Base-by-base conservation (phyloP, 495 filamentous ascomycete genomes). In the Lophiotrema nucula region DNA sequence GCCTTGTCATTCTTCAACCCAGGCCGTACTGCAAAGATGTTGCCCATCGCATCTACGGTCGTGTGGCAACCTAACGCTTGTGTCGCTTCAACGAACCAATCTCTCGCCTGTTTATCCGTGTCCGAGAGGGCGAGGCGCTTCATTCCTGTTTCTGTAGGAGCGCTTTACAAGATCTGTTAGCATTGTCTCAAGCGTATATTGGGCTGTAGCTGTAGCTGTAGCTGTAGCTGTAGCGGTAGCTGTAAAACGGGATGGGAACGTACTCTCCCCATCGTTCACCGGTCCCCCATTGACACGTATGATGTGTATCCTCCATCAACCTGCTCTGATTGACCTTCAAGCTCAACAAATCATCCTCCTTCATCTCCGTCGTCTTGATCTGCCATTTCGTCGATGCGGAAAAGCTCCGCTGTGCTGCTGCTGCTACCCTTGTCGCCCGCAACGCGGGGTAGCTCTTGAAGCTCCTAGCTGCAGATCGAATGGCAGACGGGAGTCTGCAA, bases 31-130 rank as follows among this genome's bases (percentile, higher is more conserved):
- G 88, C 88, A 65, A 90, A 92, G 56, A 85, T 88, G 53, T 92
- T 92, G 2, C 72, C 72, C 83, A 88, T 86, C 37, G 79, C 70
- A 66, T 88, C 85, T 15, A 83, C 68, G 3, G 76, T 80, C 25
- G 83, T 74, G 8, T 77, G 70, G 68, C 88, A 90, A 19, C 83
- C 86, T 3, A 91, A 69, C 2, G 72, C 72, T 64, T 77, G 72
- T 13, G 84, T 86, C 11, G 83, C 84, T 25, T 84, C 68, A 8
- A 86, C 79, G 58, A 92, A 90, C 88, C 88, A 92, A 60, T 89
- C 81, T 28, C 88, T 81, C 18, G 79, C 87, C 59, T 79, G 66
- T 64, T 86, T 88, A 70, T 91, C 88, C 19, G 83, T 76, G 64
- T 89, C 79, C 26, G 83, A 83, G 22, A 92, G 72, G 16, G 88